These are phyloP conservation scores for Eucalyptus tenuipes DNA, from an alignment of 345 rosid genomes.

Conservation along the genomic window DNA sequence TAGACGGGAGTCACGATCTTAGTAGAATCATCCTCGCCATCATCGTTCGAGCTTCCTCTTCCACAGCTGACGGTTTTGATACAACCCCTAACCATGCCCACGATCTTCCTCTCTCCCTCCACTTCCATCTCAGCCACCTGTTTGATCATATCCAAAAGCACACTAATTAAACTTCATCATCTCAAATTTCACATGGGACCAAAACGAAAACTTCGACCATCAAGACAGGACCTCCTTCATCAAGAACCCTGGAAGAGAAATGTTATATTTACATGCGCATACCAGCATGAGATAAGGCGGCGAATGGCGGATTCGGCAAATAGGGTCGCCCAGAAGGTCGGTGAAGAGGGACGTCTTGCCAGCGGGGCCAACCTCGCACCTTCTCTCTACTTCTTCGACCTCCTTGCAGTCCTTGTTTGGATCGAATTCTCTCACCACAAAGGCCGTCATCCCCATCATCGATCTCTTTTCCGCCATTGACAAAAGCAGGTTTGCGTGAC, in stretches of 20 bases:
- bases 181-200: background rate
- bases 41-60: background rate
- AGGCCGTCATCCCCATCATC: background rate
- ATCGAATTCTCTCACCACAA: conserved; percentile 59
- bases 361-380: conserved; percentile 73
- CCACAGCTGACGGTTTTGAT: conserved; percentile 77
- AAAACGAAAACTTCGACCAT: background rate
- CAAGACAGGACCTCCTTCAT: background rate
- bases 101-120: conserved; percentile 31
- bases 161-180: background rate
- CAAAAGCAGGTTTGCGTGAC: background rate
- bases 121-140: conserved; percentile 74
- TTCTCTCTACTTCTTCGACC: conserved; percentile 70
- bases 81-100: conserved; percentile 83
- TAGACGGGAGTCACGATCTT: conserved; percentile 25
- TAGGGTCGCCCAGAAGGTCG: conserved; percentile 91
- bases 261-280: background rate
- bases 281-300: conserved; percentile 93
- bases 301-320: conserved; percentile 89
- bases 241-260: background rate
- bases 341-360: conserved; percentile 72
- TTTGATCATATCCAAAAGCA: background rate
- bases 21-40: background rate
- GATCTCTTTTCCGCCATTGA: background rate
- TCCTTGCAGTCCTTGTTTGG: conserved; percentile 28